Evolutionary conservation across 257 asterid species (phyloP), one percentile per base, ranked within the genome.

Genomic region (Primulina huaijiensis): DNA sequence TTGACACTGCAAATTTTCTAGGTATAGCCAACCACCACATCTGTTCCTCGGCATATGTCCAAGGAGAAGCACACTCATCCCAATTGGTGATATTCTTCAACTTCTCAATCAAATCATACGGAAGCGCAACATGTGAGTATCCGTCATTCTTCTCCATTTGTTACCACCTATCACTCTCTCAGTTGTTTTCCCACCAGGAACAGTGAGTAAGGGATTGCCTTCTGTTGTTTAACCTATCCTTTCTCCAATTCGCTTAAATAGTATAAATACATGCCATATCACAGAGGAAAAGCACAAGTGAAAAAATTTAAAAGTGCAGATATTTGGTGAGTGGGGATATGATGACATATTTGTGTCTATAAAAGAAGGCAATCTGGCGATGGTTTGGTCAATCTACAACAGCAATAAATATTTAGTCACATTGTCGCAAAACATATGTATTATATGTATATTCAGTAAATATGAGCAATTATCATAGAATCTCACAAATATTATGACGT

Each of bases 11-110:
- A 40, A 73, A 38, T 23, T 60, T 61, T n/a, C 56, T 68, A 33
- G 70, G 64, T n/a, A 77, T 12, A 10, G 16, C 66, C 11, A 74
- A 27, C 76, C 69, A 78, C 77, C 69, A 74, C 69, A 74, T 71
- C 38, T 62, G 61, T 65, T 78, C 74, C 68, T 66, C 77, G 2
- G 67, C 74, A 37, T 27, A 65, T 12, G 76, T 67, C 82, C 77
- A 74, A 2, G 77, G 68, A 14, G 72, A 71, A 19, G 27, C 38
- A 76, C 72, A 75, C 0, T 66, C 77, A 16, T 70, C 82, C 82
- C 77, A 74, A 25, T 65, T 27, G 50, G 16, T 71, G 23, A 65
- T 12, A 16, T 74, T 74, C 77, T 74, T 64, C 71, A 77, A 58
- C 33, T 2, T 59, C 62, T 74, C 78, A 23, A 77, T 77, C 68